Evolutionary conservation across 352 stramenopile genomes (phyloP).

Genomic region (Paralagenidium karlingii): DNA sequence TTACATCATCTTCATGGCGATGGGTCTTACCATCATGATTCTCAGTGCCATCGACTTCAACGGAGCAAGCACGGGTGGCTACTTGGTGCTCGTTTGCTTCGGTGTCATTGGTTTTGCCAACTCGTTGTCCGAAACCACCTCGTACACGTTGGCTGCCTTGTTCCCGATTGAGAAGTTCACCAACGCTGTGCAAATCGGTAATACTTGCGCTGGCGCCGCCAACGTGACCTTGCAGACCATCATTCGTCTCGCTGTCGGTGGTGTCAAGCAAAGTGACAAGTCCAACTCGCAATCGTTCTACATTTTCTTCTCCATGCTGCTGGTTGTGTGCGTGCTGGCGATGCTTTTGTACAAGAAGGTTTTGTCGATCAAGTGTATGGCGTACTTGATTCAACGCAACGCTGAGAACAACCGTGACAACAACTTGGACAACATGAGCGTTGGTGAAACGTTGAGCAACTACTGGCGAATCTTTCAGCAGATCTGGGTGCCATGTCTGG

Average conservation of each 20-base stretch:
- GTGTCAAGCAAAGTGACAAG: conserved; percentile 20
- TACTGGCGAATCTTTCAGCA: conserved; percentile 29
- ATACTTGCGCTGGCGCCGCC: conserved; percentile 26
- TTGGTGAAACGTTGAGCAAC: conserved; percentile 18
- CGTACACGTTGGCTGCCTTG: conserved; percentile 41
- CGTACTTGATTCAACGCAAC: conserved; percentile 43
- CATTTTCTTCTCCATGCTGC: conserved; percentile 41
- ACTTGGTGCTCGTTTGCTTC: conserved; percentile 44
- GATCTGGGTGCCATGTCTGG: conserved; percentile 29
- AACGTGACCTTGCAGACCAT: conserved; percentile 50
- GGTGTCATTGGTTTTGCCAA: conserved; percentile 32
- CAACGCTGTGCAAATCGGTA: conserved; percentile 53
- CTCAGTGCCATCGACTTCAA: conserved; percentile 37
- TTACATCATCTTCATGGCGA: conserved; percentile 41
- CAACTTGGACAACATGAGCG: conserved; percentile 13
- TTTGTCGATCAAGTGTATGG: conserved; percentile 19
- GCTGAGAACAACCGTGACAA: conserved; percentile 13
- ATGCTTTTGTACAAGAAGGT: conserved; percentile 30
- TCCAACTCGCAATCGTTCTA: conserved; percentile 30
- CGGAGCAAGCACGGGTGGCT: conserved; percentile 25
- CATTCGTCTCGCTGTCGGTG: conserved; percentile 31
- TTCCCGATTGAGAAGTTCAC: conserved; percentile 58
- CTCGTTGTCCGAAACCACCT: conserved; percentile 38
- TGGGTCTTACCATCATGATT: conserved; percentile 41
- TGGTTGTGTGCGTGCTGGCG: conserved; percentile 29